A percentile compares a stretch with the other conserved stretches of the same genome.
These are phyloP conservation scores for Apiotrichum gracile DNA, from an alignment of 1,284 basidiomycete species.

Conservation along the genomic window DNA sequence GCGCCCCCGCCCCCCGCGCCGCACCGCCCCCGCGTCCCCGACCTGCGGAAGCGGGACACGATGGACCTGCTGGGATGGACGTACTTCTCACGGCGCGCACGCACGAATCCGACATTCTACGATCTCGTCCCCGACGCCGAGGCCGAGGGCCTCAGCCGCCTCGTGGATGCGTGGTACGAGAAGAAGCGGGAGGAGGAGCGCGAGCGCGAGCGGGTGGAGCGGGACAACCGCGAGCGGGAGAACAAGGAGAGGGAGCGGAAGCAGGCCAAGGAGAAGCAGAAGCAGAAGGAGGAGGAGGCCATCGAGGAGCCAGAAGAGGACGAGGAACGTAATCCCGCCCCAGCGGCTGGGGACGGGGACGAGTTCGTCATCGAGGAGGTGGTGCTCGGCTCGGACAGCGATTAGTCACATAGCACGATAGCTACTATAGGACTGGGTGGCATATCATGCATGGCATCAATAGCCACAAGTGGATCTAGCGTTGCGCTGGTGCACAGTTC, in stretches of 20 bases:
- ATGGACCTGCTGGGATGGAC: slow-evolving; percentile 76
- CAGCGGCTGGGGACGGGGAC: background rate
- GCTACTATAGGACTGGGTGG: background rate
- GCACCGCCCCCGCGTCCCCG: slow-evolving; percentile 28
- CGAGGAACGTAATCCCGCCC: background rate
- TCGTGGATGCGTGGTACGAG: slow-evolving; percentile 56
- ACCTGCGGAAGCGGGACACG: slow-evolving; percentile 60
- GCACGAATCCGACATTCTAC: slow-evolving; percentile 83
- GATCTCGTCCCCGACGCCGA: slow-evolving; percentile 50
- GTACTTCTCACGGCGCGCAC: slow-evolving; percentile 65
- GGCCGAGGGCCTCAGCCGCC: slow-evolving; percentile 60
- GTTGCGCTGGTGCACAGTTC: no score
- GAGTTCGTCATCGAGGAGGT: background rate
- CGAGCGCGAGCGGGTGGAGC: background rate
- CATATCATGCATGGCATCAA: background rate
- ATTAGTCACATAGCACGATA: background rate
- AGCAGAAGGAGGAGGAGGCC: background rate
- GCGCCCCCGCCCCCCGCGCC: slow-evolving; percentile 21
- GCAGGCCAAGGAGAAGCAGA: background rate
- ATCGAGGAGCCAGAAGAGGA: background rate
- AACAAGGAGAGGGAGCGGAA: background rate
- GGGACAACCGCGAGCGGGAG: background rate
- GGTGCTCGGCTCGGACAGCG: background rate
- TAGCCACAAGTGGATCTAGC: no score
- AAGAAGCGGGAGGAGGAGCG: background rate